phyloP scores from a whole-genome alignment of 2,329 filamentous ascomycete species.

The Paecilomyces formosus region DNA sequence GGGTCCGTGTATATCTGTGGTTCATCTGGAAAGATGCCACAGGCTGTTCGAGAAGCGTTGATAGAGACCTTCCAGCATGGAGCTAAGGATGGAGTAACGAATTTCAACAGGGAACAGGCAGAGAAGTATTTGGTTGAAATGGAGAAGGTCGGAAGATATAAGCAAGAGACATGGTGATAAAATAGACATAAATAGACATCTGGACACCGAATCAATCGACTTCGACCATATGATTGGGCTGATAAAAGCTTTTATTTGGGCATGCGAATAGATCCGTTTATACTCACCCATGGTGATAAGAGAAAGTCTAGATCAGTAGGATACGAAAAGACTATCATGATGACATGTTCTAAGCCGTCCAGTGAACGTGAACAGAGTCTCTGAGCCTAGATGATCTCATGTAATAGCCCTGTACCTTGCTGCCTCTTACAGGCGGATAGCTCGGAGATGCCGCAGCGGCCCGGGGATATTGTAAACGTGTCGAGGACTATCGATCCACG shows the following conservation, averaged over 20 bases:
- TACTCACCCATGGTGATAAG: background rate
- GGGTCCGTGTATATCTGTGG: slow-evolving; percentile 48
- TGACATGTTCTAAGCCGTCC: background rate
- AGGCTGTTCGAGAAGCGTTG: slow-evolving; percentile 59
- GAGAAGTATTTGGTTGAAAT: slow-evolving; percentile 49
- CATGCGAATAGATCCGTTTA: background rate
- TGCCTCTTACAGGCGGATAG: background rate
- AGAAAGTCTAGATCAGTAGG: too few relatives aligned
- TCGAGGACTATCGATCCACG: background rate
- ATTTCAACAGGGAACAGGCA: slow-evolving; percentile 39
- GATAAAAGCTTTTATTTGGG: background rate
- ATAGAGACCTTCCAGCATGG: slow-evolving; percentile 51
- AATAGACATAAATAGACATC: background rate
- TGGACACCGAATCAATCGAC: background rate
- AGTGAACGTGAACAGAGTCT: background rate
- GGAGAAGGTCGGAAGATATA: slow-evolving; percentile 57
- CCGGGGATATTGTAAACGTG: background rate
- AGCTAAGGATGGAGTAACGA: slow-evolving; percentile 34
- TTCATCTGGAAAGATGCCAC: slow-evolving; percentile 63
- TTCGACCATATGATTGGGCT: background rate
- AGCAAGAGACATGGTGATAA: slow-evolving; percentile 61
- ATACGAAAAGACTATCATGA: background rate
- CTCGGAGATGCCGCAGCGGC: background rate
- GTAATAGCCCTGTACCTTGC: background rate
- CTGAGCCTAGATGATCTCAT: background rate